Evolutionary conservation across 306 rosid genomes (phyloP).

Genomic region (Dryas octopetala): DNA sequence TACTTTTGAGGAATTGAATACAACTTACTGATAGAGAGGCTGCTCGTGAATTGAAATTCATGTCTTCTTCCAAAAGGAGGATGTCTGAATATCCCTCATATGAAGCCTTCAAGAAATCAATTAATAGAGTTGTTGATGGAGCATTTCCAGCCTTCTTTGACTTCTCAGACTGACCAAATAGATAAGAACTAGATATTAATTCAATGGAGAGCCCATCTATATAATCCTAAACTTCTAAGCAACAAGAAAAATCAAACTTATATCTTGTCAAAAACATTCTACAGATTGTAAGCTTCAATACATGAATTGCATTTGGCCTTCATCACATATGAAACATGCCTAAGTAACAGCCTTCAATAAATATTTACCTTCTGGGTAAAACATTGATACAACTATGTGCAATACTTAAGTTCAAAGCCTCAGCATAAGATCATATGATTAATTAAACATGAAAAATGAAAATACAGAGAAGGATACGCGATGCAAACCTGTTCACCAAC

Average conservation of each 20-base stretch:
- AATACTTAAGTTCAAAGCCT: neutral
- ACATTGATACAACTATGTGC: slow-evolving; percentile 7
- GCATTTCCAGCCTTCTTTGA: slow-evolving; percentile 81
- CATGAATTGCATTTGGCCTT: neutral
- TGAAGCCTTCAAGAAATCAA: slow-evolving; percentile 66
- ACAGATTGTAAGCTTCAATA: neutral
- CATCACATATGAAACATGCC: neutral
- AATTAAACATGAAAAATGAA: slow-evolving; percentile 12
- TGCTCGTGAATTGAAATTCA: slow-evolving; percentile 71
- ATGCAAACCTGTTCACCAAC: slow-evolving; percentile 71
- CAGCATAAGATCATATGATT: slow-evolving; percentile 12
- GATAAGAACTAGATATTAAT: neutral
- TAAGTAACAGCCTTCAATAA: neutral
- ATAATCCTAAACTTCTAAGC: neutral
- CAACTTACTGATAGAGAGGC: slow-evolving; percentile 42
- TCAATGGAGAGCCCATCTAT: neutral
- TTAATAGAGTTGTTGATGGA: slow-evolving; percentile 63
- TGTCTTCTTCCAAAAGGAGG: slow-evolving; percentile 80
- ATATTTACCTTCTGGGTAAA: neutral
- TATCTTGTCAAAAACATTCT: neutral
- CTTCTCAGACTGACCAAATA: slow-evolving; percentile 67
- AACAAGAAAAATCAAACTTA: neutral
- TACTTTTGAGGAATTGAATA: slow-evolving; percentile 7
- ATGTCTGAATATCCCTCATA: slow-evolving; percentile 63
- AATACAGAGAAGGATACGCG: slow-evolving; percentile 33